Base-by-base conservation (phyloP, 495 filamentous ascomycete genomes). In the Letharia columbiana region DNA sequence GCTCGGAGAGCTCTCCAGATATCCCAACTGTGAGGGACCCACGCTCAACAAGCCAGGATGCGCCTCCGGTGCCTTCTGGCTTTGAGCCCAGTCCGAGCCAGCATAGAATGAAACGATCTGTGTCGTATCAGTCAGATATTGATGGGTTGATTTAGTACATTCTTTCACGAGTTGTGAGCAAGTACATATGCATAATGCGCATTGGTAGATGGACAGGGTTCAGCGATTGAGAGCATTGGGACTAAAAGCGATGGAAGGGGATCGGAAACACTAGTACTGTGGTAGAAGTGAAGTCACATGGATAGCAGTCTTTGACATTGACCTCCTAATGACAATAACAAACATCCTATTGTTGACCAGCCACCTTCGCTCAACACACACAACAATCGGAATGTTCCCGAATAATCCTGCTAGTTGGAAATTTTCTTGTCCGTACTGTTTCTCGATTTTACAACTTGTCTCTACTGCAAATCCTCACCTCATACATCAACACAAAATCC, bases 1-100 rank as follows among this genome's bases (percentile, higher is more conserved):
- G 81, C 20, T 79, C 80, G 59, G 75, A 75, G 35, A 83, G 80
- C 47, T 76, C 80, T 50, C 44, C 61, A 23, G 63, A 70, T 37
- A 61, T 65, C 39, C 66, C 42, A 5, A 61, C 31, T 42, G 3
- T 33, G 11, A 64, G 35, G 20, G 50, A 42, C 7, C 37, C 64
- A 35, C 7, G 52, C 0, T 60, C 60, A 42, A 52, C 61, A 60
- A 50, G 42, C n/a, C 40, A 57, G 9, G 50, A 63, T 11, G 39
- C 59, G 8, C 59, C 52, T 31, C 64, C 64, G 9, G 40, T 40
- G 18, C 59, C 35, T 23, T 45, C 35, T 50, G 39, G 50, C 37
- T 15, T 50, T 1, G 35, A 50, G 40, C 63, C 40, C 12, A 58
- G 49, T 42, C 44, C 11, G 18, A n/a, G 39, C 20, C 67, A 68